A percentile compares a stretch with the other conserved stretches of the same genome.
These are phyloP conservation scores for Fusarium oxysporum DNA, from an alignment of 2,329 filamentous ascomycete genomes.

Conservation along the genomic window DNA sequence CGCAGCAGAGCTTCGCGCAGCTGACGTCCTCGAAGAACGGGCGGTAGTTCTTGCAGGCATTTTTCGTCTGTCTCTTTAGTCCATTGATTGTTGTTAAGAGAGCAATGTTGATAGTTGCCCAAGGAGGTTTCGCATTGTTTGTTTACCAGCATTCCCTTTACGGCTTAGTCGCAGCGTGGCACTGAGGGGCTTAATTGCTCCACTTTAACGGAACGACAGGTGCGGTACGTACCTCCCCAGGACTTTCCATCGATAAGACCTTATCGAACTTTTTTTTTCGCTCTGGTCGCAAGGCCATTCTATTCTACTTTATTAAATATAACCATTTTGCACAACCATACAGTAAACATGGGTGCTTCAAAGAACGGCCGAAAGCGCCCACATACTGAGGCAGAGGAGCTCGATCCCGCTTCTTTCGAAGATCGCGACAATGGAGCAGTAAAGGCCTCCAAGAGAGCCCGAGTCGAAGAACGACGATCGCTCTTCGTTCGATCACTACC, in stretches of 20 bases:
- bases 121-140: slow-evolving; percentile 38
- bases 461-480: slow-evolving; percentile 73
- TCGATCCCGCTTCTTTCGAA: slow-evolving; percentile 46
- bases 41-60: slow-evolving; percentile 65
- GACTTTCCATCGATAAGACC: slow-evolving; percentile 14
- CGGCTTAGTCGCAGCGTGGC: slow-evolving; percentile 40
- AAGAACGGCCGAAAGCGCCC: slow-evolving; percentile 53
- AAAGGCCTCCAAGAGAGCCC: slow-evolving; percentile 63
- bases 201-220: not conserved
- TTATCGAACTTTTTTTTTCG: slow-evolving; percentile 29
- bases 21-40: slow-evolving; percentile 60
- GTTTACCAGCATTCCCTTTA: slow-evolving; percentile 49
- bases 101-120: slow-evolving; percentile 11
- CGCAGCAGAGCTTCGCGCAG: slow-evolving; percentile 58
- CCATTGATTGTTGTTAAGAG: slow-evolving; percentile 10
- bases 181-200: slow-evolving; percentile 11
- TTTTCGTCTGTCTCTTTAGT: slow-evolving; percentile 13
- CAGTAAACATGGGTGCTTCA: slow-evolving; percentile 45
- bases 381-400: slow-evolving; percentile 50
- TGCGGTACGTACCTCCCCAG: not conserved
- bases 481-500: slow-evolving; percentile 94
- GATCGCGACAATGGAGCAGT: slow-evolving; percentile 49
- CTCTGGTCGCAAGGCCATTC: slow-evolving; percentile 27
- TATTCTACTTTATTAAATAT: slow-evolving; percentile 5
- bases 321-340: not conserved